These are phyloP conservation scores for Podaxis sp. DNA, from an alignment of 768 basidiomycete genomes.

Conservation along the genomic window DNA sequence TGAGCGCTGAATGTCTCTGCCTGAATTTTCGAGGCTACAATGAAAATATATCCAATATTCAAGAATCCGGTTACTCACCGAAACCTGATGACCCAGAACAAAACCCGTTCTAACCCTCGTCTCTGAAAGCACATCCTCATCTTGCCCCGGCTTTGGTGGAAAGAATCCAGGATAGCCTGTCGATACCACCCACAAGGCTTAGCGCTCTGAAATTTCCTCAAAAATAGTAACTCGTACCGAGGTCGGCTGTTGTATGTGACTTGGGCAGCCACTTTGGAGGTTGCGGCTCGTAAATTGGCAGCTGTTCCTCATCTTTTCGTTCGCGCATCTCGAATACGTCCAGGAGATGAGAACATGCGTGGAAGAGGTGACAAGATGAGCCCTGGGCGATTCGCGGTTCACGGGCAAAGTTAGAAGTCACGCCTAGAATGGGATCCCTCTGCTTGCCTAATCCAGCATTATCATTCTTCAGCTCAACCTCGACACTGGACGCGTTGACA, in stretches of 20 bases:
- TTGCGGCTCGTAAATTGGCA: constrained; percentile 57
- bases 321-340: constrained; percentile 27
- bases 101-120: constrained; percentile 66
- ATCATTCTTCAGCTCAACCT: constrained; percentile 7
- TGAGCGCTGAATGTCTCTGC: constrained; percentile 63
- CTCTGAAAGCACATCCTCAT: constrained; percentile 69
- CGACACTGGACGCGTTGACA: constrained; percentile 4
- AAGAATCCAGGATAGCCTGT: constrained; percentile 74
- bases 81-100: constrained; percentile 44
- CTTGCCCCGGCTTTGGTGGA: constrained; percentile 70
- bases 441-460: not conserved
- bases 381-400: constrained; percentile 8
- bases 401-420: not conserved
- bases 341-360: constrained; percentile 10
- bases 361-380: not conserved
- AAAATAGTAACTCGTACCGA: constrained; percentile 41
- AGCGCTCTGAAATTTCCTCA: not conserved
- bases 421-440: not conserved
- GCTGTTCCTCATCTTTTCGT: constrained; percentile 28
- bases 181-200: not conserved
- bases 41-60: not conserved
- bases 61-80: constrained; percentile 37
- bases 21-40: constrained; percentile 25
- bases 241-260: constrained; percentile 60
- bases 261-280: constrained; percentile 75